Base-by-base conservation (phyloP, 805 yeast genomes). In the Candida caryicola region DNA sequence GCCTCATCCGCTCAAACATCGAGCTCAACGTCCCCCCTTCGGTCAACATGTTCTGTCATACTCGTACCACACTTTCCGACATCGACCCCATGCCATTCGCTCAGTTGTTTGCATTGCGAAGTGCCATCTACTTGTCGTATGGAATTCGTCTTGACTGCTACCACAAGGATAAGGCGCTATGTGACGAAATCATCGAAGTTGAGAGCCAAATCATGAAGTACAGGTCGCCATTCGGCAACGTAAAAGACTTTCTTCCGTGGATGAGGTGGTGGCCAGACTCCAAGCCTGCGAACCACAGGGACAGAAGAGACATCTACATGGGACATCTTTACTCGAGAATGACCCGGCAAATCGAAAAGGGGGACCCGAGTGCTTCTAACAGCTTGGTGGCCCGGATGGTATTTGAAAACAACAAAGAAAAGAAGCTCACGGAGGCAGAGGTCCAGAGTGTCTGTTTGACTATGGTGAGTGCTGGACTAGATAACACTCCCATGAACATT, bases 391-490 rank as follows among this genome's bases (percentile, higher is more conserved):
- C 25, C 25, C 7, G 10, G 66, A 66, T 10, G 7, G 31, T 16
- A 12, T 47, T 47, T 28, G 47, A 57, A 1, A 37, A n/a, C 46
- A 12, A 19, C 16, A 14, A 15, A 5, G 5, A 13, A n/a, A 17
- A 28, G n/a, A 28, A 23, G 19, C 34, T 45, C 5, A 57, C 60
- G 6, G 50, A 45, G 2, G 57, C 57, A 6, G 86, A 82, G 49
- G 52, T 79, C 34, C 65, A 66, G 31, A 76, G 85, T 31, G 69
- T 81, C 4, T 83, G 90, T 51, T 62, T 84, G 29, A 81, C 90
- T 0, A 77, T 83, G 82, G 81, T 84, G 0, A 81, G 88, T 47
- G 93, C 90, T 6, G 93, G 93, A 0, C 60, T 84, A 17, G 91
- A 84, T 52, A 84, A 85, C 45, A 75, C 82, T 0, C 81, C 88